phyloP scores from a whole-genome alignment of 2,329 filamentous ascomycete genomes.

The Hypoxylon sp. region DNA sequence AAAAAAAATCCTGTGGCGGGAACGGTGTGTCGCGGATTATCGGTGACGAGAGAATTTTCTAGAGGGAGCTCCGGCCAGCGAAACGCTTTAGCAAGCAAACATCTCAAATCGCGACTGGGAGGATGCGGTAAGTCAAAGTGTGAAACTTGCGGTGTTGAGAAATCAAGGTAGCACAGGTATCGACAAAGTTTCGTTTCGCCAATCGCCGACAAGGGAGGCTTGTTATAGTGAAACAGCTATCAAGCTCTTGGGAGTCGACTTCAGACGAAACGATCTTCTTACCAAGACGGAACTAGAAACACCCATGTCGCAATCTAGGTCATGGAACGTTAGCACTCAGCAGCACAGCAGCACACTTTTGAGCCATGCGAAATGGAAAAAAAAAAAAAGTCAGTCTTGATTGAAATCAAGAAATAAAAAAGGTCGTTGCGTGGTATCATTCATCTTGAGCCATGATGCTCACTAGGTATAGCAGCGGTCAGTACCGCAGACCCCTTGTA shows the following conservation, averaged over 20 bases:
- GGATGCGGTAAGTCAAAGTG: constrained; percentile 22
- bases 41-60: constrained; percentile 19
- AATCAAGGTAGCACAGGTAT: constrained; percentile 30
- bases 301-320: constrained; percentile 28
- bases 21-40: constrained; percentile 32
- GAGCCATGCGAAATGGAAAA: constrained; percentile 11
- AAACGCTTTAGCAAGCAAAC: constrained; percentile 20
- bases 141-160: constrained; percentile 39
- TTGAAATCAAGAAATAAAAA: constrained; percentile 25
- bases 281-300: constrained; percentile 19
- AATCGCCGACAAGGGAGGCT: constrained; percentile 35
- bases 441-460: constrained; percentile 27
- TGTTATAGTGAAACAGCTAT: constrained; percentile 42
- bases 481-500: constrained; percentile 7
- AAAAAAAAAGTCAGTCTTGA: constrained; percentile 13
- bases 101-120: constrained; percentile 26
- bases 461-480: constrained; percentile 26
- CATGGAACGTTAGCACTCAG: constrained; percentile 1
- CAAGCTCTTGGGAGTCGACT: constrained; percentile 21
- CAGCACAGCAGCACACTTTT: constrained; percentile 17
- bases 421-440: constrained; percentile 44
- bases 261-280: constrained; percentile 37
- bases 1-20: constrained; percentile 24
- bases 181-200: constrained; percentile 40
- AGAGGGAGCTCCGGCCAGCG: neutral